Percentiles rank a stretch among this genome's conserved stretches.
Evolutionary conservation across 2,329 filamentous ascomycete species (phyloP).

Genomic region (Talaromyces sp.): DNA sequence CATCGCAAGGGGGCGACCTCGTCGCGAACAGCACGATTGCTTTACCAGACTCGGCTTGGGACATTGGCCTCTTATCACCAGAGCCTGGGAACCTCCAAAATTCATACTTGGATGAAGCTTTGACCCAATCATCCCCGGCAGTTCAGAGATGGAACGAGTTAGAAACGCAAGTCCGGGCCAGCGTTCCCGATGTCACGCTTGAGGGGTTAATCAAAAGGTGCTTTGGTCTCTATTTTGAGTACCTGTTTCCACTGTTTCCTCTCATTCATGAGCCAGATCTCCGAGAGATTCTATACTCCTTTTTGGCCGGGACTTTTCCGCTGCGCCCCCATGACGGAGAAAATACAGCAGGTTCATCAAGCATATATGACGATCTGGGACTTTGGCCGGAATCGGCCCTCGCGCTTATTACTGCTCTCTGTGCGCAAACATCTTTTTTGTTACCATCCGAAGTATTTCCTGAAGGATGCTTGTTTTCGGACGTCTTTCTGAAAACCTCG

Average conservation of each 20-base stretch:
- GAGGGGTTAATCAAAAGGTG: slow-evolving; percentile 19
- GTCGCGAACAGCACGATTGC: neutral
- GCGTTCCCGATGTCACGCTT: slow-evolving; percentile 3
- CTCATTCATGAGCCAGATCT: slow-evolving; percentile 38
- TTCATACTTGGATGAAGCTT: slow-evolving; percentile 11
- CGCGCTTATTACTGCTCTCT: slow-evolving; percentile 39
- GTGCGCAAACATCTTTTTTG: slow-evolving; percentile 36
- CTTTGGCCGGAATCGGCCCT: slow-evolving; percentile 34
- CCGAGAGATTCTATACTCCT: slow-evolving; percentile 30
- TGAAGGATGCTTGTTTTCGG: slow-evolving; percentile 29
- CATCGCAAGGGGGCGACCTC: neutral
- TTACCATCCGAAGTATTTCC: slow-evolving; percentile 36
- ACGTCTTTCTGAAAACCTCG: slow-evolving; percentile 36
- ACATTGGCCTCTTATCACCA: slow-evolving; percentile 7
- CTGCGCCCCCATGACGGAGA: neutral
- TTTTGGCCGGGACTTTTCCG: slow-evolving; percentile 13
- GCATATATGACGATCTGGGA: slow-evolving; percentile 12
- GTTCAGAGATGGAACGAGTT: slow-evolving; percentile 14
- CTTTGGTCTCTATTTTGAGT: slow-evolving; percentile 38
- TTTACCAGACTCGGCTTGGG: slow-evolving; percentile 6
- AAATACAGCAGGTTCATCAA: neutral
- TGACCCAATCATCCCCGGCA: slow-evolving; percentile 3
- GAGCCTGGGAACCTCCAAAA: slow-evolving; percentile 1
- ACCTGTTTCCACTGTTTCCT: slow-evolving; percentile 40
- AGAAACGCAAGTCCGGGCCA: slow-evolving; percentile 4